Percentiles rank a stretch among this genome's conserved stretches.
These are phyloP conservation scores for Pseudopyricularia cyperi DNA, from an alignment of 2,329 filamentous ascomycete species.

Conservation along the genomic window DNA sequence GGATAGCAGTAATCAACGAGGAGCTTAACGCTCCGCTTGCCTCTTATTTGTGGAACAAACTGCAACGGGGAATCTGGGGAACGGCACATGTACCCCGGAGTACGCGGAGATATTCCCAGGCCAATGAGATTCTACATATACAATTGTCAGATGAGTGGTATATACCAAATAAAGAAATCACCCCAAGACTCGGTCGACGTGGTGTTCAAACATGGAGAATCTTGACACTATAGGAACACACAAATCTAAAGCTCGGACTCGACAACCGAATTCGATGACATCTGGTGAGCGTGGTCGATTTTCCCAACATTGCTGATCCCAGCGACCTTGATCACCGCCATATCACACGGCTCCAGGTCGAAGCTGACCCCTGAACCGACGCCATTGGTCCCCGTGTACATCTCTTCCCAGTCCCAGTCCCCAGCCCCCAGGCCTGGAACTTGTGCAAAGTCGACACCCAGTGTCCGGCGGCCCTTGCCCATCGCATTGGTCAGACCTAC, in stretches of 20 bases:
- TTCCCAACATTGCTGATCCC: not conserved
- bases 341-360: slow-evolving; percentile 5
- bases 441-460: slow-evolving; percentile 29
- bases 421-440: slow-evolving; percentile 22
- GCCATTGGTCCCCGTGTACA: slow-evolving; percentile 13
- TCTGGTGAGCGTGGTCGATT: not conserved
- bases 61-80: not conserved
- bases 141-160: no score
- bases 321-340: not conserved
- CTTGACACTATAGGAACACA: no score
- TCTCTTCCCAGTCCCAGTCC: slow-evolving; percentile 25
- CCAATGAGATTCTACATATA: no score
- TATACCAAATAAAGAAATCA: no score
- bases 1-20: no score
- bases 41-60: not conserved
- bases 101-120: no score
- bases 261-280: no score
- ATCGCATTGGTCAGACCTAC: slow-evolving; percentile 22
- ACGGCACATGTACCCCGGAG: no score
- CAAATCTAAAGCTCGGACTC: no score
- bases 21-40: no score
- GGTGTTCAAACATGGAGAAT: no score
- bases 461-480: slow-evolving; percentile 19
- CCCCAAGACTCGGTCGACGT: no score
- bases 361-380: slow-evolving; percentile 10